Percentiles rank a stretch among this genome's conserved stretches.
Conservation (phyloP, 805 yeast genomes). For the Cyberlindnera nakhonratchasimensis region DNA sequence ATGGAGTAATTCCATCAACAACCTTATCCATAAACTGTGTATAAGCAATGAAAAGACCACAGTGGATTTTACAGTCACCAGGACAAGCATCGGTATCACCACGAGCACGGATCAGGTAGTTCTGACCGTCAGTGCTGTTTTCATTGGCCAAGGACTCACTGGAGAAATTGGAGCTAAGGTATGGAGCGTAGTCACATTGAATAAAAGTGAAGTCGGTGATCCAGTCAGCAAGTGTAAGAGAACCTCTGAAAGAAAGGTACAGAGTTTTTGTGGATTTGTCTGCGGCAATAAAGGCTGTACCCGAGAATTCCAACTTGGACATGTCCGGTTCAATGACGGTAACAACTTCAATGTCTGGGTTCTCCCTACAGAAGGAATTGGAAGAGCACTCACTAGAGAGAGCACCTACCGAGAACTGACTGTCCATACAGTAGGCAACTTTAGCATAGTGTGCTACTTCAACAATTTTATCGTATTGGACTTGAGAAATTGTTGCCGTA, state of each 20-base stretch:
- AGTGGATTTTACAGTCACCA: conserved; percentile 52
- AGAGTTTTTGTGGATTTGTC: conserved; percentile 44
- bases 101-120: conserved; percentile 1
- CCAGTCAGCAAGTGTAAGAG: conserved; percentile 60
- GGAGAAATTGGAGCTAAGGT: not conserved
- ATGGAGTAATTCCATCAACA: conserved; percentile 30
- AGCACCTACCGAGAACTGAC: conserved; percentile 8
- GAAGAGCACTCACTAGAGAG: conserved; percentile 16
- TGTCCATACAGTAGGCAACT: conserved; percentile 19
- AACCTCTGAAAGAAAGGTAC: conserved; percentile 59
- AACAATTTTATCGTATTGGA: conserved; percentile 14
- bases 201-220: conserved; percentile 44
- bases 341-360: conserved; percentile 6
- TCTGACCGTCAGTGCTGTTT: not conserved
- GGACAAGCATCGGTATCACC: conserved; percentile 35
- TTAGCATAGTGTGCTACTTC: conserved; percentile 19
- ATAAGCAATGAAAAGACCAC: conserved; percentile 55
- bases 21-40: conserved; percentile 40
- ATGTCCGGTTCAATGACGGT: conserved; percentile 16
- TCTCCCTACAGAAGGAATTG: conserved; percentile 16
- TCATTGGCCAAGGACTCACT: conserved; percentile 3
- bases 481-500: conserved; percentile 4
- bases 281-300: conserved; percentile 53
- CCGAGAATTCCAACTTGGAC: conserved; percentile 39
- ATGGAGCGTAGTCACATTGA: conserved; percentile 6